Evolutionary conservation across 2,329 filamentous ascomycete species (phyloP), one percentile per base, ranked within the genome.

Genomic region (Claviceps sorghi): DNA sequence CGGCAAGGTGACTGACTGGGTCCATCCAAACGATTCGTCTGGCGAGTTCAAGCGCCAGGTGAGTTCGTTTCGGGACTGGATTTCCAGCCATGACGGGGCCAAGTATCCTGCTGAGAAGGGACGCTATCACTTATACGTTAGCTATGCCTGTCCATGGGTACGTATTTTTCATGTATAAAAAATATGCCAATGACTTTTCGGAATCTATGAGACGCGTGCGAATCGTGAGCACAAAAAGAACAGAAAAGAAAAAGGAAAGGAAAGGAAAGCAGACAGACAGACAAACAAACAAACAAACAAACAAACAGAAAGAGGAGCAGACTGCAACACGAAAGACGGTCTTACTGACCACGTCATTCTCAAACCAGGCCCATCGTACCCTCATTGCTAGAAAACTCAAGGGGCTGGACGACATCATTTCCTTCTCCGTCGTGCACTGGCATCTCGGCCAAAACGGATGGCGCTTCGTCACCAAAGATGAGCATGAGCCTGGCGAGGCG

Each of bases 101-200:
- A 71, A 83, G 66, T 96, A 89, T 60, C 86, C 88, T 5, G 79
- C 88, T 1, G 91, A 97, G 70, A 88, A 87, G 70, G 88, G 79
- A 51, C 79, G 93, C 52, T 98, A 98, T 67, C 93, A 98, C 70
- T 80, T 98, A 60, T 98, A 91, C 65, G 84, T 95, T 59, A 91
- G 85, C 62, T 95, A 95, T 69, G 90, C 90, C 7, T 96, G 90
- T 68, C 90, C 90, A 4, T 96, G 90, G 90, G 83, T 74, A 60
- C 51, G 69, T 61, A n/a, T 26, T 30, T 5, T 34, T n/a, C 45
- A 26, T 26, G 26, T 26, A 26, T 26, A 26, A 3, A 26, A 3
- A 26, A 26, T 5, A 26, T 3, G 26, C 26, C 26, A 26, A 5
- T 26, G 26, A 26, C 26, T 26, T 26, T 26, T 21, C 30, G 30